phyloP scores from a whole-genome alignment of 2,329 filamentous ascomycete species.

The Nemania diffusa region DNA sequence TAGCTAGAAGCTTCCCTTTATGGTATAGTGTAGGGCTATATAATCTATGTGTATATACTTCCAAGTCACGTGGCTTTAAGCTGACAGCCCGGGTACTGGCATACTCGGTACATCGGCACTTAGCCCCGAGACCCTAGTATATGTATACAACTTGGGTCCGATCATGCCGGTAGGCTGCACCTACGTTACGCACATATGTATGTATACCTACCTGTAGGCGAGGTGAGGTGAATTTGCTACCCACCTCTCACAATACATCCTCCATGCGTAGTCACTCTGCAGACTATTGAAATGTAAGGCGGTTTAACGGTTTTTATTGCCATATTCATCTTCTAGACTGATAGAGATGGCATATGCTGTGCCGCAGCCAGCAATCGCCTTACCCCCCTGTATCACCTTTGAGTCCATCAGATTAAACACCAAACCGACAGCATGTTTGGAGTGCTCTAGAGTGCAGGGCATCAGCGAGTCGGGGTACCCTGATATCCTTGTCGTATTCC shows the following conservation, averaged over 20 bases:
- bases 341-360: constrained; percentile 30
- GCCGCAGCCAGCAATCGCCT: constrained; percentile 36
- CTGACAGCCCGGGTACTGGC: not conserved
- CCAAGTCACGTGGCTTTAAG: not conserved
- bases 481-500: constrained; percentile 42
- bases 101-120: no score
- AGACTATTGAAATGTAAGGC: no score
- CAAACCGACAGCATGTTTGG: constrained; percentile 38
- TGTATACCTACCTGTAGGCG: no score
- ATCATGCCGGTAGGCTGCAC: no score
- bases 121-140: no score
- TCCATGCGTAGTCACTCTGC: no score
- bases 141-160: no score
- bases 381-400: constrained; percentile 38
- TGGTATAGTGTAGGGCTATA: not conserved
- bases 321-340: not conserved
- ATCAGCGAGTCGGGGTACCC: constrained; percentile 28
- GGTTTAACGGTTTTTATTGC: not conserved
- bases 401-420: constrained; percentile 35
- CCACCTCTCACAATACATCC: no score
- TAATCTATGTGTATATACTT: not conserved
- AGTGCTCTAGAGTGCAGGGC: constrained; percentile 36
- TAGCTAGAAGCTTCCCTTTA: not conserved
- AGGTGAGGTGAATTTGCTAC: no score
- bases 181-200: no score